These are phyloP conservation scores for Ensete glaucum DNA, from an alignment of 176 grass and related monocot genomes.

Conservation along the genomic window DNA sequence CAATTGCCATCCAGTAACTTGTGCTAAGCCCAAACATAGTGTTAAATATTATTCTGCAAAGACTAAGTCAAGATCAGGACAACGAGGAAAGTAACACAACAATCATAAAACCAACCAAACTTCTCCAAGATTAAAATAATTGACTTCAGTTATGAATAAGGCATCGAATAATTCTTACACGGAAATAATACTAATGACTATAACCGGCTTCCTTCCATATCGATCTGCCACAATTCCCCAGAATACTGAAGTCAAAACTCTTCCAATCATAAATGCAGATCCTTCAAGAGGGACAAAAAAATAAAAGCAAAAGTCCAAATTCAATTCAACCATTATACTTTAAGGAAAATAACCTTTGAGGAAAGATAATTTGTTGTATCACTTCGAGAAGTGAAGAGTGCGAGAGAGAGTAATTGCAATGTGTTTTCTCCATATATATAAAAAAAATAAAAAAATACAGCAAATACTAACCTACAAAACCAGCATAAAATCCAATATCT, in stretches of 20 bases:
- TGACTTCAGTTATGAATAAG: not conserved
- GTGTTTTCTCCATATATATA: too few species aligned
- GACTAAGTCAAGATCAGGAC: conserved; percentile 2
- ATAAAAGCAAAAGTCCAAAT: not conserved
- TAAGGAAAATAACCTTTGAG: not conserved
- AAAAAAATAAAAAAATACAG: not conserved
- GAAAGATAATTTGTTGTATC: too few species aligned
- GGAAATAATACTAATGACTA: conserved; percentile 51
- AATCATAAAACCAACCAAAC: not conserved
- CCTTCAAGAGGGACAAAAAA: conserved; percentile 25
- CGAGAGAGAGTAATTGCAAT: too few species aligned
- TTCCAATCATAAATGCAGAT: conserved; percentile 51
- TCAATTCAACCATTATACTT: not conserved
- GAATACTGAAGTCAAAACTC: conserved; percentile 49
- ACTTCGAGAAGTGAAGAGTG: too few species aligned
- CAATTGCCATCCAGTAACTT: conserved; percentile 59
- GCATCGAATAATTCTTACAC: conserved; percentile 31
- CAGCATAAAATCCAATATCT: conserved; percentile 72
- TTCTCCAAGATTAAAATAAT: not conserved
- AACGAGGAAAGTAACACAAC: not conserved
- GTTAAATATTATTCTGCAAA: conserved; percentile 54
- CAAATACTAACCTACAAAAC: conserved; percentile 53
- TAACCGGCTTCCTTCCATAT: conserved; percentile 61
- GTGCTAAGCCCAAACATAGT: conserved; percentile 67
- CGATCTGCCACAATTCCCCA: conserved; percentile 76